Evolutionary conservation across 148 eudicot species (phyloP), one percentile per base, ranked within the genome.

Genomic region (Amaranthus cruentus): DNA sequence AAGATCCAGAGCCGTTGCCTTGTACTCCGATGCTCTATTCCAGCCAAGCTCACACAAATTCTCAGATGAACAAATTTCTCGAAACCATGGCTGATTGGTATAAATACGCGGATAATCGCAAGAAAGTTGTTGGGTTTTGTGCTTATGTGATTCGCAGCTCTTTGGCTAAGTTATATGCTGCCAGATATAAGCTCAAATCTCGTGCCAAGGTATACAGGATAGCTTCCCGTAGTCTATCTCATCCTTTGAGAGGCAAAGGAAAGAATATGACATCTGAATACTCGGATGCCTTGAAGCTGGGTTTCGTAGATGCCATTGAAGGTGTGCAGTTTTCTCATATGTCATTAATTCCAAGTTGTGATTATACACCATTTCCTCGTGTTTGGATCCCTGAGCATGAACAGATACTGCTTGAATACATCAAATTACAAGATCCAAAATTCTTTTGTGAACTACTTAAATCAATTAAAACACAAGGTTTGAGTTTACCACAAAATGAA

Each of bases 51-150:
- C 97, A 95, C 72, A 91, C 99, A 2, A 95, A 95, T 76, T 74
- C 93, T 71, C 99, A 95, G 84, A 95, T 95, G 99, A 95, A 95
- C 79, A 95, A 95, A 82, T 89, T 95, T 53, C 96, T 95, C 15
- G 99, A 95, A 79, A 89, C 96, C 54, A 91, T 95, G 96, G 96
- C 97, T 47, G 99, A 95, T 80, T 95, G 99, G 99, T 95, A 87
- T 68, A 84, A 84, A 81, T 95, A 87, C 69, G 99, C 99, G 48
- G 99, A 95, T 77, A 95, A 95, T 71, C 84, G 99, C 47, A 95
- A 92, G 77, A 95, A 95, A 74, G 82, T 90, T 81, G 92, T 91
- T 59, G 99, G 94, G 2, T 95, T 95, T 81, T 90, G 92, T 84
- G 96, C 99, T 21, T 95, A 95, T 83, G 92, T 95, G 66, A 83